Conservation (phyloP, 805 yeast genomes). For the Maudiozyma serrabonitensis region DNA sequence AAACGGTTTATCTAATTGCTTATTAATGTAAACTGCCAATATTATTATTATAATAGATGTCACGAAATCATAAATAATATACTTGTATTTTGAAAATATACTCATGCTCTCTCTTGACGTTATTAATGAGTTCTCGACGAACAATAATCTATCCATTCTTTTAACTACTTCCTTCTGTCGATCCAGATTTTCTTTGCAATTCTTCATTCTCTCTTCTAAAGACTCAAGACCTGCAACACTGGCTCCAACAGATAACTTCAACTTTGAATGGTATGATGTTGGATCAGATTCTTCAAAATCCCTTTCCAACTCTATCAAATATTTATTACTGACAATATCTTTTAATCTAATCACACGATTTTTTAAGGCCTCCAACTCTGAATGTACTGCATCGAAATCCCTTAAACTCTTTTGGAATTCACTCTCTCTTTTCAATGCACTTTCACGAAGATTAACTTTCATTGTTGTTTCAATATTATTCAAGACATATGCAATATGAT, state of each 20-base stretch:
- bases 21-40: background rate
- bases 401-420: constrained; percentile 22
- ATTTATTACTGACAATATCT: constrained; percentile 20
- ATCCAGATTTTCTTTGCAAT: constrained; percentile 12
- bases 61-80: constrained; percentile 5
- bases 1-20: background rate
- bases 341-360: constrained; percentile 16
- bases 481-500: constrained; percentile 17
- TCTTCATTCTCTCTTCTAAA: constrained; percentile 23
- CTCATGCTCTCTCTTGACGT: constrained; percentile 3
- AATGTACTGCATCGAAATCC: constrained; percentile 18
- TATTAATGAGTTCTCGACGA: constrained; percentile 5
- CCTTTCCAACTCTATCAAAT: constrained; percentile 21
- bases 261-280: constrained; percentile 18
- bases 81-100: constrained; percentile 4
- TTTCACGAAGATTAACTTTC: constrained; percentile 14
- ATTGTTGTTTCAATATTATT: constrained; percentile 18
- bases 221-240: constrained; percentile 19
- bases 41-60: background rate
- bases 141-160: constrained; percentile 19
- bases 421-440: constrained; percentile 21
- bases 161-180: constrained; percentile 21
- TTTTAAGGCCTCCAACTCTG: constrained; percentile 24
- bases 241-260: constrained; percentile 8
- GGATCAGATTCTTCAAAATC: constrained; percentile 22